phyloP scores from a whole-genome alignment of 2,329 filamentous ascomycete genomes.

The Byssochlamys sp. region DNA sequence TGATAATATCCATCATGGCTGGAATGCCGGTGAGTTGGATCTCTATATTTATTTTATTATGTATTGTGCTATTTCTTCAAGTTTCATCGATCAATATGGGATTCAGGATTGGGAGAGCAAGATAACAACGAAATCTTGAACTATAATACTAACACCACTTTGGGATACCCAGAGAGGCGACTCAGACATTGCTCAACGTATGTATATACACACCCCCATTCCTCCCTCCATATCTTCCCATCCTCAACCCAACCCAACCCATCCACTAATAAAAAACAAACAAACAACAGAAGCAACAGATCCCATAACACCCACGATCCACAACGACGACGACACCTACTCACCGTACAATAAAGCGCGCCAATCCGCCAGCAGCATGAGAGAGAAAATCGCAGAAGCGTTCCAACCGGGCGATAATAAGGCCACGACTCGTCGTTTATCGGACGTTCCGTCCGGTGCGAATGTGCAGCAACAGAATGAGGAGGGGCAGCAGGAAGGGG shows the following conservation, averaged over 20 bases:
- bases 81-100: too few relatives aligned
- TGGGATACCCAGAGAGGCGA: background rate
- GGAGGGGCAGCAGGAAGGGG: background rate
- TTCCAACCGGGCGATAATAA: constrained; percentile 7
- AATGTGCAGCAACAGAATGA: constrained; percentile 1
- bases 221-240: background rate
- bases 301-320: constrained; percentile 7
- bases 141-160: background rate
- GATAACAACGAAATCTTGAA: too few relatives aligned
- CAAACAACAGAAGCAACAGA: constrained; percentile 11
- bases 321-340: constrained; percentile 2
- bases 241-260: background rate
- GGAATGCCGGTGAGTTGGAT: constrained; percentile 8
- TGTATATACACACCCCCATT: background rate
- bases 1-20: constrained; percentile 5
- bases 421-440: constrained; percentile 1
- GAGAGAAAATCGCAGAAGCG: background rate
- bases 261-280: background rate
- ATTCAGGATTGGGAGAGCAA: background rate
- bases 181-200: background rate
- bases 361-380: background rate
- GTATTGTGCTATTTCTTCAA: too few relatives aligned
- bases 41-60: constrained; percentile 2
- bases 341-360: background rate
- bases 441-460: constrained; percentile 3